Evolutionary conservation across 2,329 filamentous ascomycete species (phyloP), one percentile per base, ranked within the genome.

Genomic region (Xylogone sp.): DNA sequence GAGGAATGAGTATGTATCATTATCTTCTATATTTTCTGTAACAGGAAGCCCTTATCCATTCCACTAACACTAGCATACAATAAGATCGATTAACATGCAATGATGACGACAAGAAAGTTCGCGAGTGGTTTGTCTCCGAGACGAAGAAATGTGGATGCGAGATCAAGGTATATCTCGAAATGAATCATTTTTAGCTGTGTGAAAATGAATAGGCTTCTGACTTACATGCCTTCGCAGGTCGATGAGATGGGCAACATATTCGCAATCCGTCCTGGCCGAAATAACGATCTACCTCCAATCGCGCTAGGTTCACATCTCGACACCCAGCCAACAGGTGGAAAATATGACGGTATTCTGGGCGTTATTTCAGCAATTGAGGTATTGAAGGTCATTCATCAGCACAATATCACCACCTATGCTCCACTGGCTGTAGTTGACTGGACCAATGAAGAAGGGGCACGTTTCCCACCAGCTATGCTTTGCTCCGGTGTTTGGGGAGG

Each of bases 271-370:
- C 31, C 43, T 16, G 52, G 48, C 2, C 48, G 50, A 19, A 50
- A 53, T 13, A 53, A 53, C 19, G 21, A 21, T 13, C 39, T 53
- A 21, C 48, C 52, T 8, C 48, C 52, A 3, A 53, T 53, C 45
- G 52, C 21, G 16, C 21, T 53, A 12, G 52, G 52, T 16, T 47
- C 43, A 19, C 48, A 53, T 42, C 21, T 53, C 20, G 52, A 53
- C 22, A 44, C 29, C 12, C 48, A 50, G 6, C 48, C 90, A 49
- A 88, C 83, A 0, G 86, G 84, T 1, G 85, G 85, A 0, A 71
- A 86, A 21, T 90, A 90, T 53, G 87, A 90, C 61, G 88, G 88
- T 0, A 88, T 92, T 20, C 68, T 93, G 0, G 88, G 88, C 5
- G 78, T 93, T 3, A 74, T 79, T 13, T 81, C 87, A 1, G 88